Percentiles rank a stretch among this genome's conserved stretches.
These are phyloP conservation scores for Fagopyrum esculentum DNA, from an alignment of 148 eudicot species.

Conservation along the genomic window DNA sequence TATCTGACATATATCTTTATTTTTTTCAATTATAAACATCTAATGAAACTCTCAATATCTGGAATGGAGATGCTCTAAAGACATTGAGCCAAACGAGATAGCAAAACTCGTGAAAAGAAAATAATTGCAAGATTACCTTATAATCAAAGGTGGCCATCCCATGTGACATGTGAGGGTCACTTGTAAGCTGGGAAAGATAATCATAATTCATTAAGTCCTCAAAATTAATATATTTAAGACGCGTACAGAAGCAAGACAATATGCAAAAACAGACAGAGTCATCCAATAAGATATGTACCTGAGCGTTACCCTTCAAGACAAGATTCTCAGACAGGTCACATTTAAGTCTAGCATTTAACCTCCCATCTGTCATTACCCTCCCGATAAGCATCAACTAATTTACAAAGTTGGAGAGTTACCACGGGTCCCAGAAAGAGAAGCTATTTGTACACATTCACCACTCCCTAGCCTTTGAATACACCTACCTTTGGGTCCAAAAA, in stretches of 20 bases:
- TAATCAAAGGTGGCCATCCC: constrained; percentile 78
- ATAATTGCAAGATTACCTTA: constrained; percentile 39
- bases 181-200: constrained; percentile 48
- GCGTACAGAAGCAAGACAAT: background rate
- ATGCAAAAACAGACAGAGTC: background rate
- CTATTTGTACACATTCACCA: background rate
- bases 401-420: too few relatives aligned
- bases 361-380: constrained; percentile 76
- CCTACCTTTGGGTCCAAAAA: constrained; percentile 77
- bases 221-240: background rate
- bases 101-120: background rate
- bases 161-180: constrained; percentile 90
- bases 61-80: too few relatives aligned
- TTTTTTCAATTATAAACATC: too few relatives aligned
- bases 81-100: background rate
- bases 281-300: constrained; percentile 27
- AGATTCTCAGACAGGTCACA: constrained; percentile 84
- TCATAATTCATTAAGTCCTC: background rate
- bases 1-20: too few relatives aligned
- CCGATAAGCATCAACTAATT: constrained; percentile 84
- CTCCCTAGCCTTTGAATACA: background rate
- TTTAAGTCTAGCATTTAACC: constrained; percentile 76
- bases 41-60: too few relatives aligned
- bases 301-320: constrained; percentile 65
- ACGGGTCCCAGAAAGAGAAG: too few relatives aligned